Conservation (phyloP, 768 basidiomycete species). For the Pulveroboletus ravenelii region DNA sequence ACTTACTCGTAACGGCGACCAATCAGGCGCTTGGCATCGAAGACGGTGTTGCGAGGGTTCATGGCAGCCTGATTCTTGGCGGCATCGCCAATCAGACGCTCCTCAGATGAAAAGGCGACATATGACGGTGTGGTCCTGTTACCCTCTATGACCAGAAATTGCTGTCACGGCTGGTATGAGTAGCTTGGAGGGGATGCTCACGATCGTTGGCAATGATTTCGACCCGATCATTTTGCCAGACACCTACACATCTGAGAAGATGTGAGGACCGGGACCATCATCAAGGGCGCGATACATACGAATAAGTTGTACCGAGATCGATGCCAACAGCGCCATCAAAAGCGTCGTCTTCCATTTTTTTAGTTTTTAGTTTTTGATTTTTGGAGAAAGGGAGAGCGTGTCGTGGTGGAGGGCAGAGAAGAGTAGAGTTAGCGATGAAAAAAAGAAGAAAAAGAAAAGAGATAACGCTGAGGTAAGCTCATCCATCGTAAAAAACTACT, state of each 20-base stretch:
- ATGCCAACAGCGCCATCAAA: constrained; percentile 98
- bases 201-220: constrained; percentile 98
- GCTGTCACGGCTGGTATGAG: neutral
- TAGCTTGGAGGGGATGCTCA: constrained; percentile 37
- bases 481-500: constrained; percentile 21
- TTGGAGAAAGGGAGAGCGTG: constrained; percentile 21
- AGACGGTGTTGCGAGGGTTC: constrained; percentile 99
- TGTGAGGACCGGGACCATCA: constrained; percentile 21
- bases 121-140: constrained; percentile 99
- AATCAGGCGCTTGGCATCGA: constrained; percentile 98
- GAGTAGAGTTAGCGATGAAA: constrained; percentile 9
- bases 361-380: constrained; percentile 25
- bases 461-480: constrained; percentile 55
- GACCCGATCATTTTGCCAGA: constrained; percentile 99
- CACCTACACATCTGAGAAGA: constrained; percentile 82
- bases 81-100: constrained; percentile 98
- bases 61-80: constrained; percentile 99
- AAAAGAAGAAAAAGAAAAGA: constrained; percentile 35
- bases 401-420: constrained; percentile 31
- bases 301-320: constrained; percentile 97
- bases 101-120: constrained; percentile 94
- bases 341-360: constrained; percentile 78
- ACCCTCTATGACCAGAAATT: constrained; percentile 58
- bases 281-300: constrained; percentile 44
- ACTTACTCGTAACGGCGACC: constrained; percentile 92